These are phyloP conservation scores for Chara braunii DNA, from an alignment of 139 green algal genomes.

Conservation along the genomic window DNA sequence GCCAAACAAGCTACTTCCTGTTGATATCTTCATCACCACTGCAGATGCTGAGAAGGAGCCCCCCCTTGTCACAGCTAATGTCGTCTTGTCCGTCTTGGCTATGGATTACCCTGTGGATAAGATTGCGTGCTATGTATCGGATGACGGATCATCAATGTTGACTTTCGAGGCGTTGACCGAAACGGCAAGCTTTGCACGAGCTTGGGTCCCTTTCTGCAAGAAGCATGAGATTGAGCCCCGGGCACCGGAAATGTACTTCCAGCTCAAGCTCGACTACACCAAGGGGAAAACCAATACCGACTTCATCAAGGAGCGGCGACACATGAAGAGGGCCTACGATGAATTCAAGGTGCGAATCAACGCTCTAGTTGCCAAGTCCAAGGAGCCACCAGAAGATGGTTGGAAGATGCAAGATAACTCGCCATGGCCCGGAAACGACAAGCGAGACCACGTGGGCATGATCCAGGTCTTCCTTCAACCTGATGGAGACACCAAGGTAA, in stretches of 20 bases:
- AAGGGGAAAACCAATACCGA: conserved; percentile 10
- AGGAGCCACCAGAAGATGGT: conserved; percentile 12
- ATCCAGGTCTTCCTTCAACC: too few relatives aligned
- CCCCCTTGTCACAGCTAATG: conserved; percentile 31
- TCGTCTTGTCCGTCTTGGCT: conserved; percentile 28
- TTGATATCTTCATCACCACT: conserved; percentile 36
- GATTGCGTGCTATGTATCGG: conserved; percentile 34
- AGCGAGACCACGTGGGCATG: conserved; percentile 31
- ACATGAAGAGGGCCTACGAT: conserved; percentile 34
- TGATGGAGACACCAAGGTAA: too few relatives aligned
- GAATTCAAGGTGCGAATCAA: conserved; percentile 23
- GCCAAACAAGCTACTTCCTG: conserved; percentile 11
- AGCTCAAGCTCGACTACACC: conserved; percentile 24
- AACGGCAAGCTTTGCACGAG: conserved; percentile 33
- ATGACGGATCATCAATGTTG: conserved; percentile 36
- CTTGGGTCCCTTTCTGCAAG: conserved; percentile 41
- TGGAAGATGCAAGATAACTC: conserved; percentile 14
- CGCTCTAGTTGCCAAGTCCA: not conserved
- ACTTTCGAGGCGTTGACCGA: conserved; percentile 37
- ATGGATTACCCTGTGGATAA: conserved; percentile 29
- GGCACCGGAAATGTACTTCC: conserved; percentile 31
- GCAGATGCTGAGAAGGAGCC: conserved; percentile 34
- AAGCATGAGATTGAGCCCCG: conserved; percentile 32
- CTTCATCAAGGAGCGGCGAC: conserved; percentile 26
- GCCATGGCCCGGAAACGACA: conserved; percentile 16